phyloP scores from a whole-genome alignment of 2,329 filamentous ascomycete genomes.

The Neurospora sp. region DNA sequence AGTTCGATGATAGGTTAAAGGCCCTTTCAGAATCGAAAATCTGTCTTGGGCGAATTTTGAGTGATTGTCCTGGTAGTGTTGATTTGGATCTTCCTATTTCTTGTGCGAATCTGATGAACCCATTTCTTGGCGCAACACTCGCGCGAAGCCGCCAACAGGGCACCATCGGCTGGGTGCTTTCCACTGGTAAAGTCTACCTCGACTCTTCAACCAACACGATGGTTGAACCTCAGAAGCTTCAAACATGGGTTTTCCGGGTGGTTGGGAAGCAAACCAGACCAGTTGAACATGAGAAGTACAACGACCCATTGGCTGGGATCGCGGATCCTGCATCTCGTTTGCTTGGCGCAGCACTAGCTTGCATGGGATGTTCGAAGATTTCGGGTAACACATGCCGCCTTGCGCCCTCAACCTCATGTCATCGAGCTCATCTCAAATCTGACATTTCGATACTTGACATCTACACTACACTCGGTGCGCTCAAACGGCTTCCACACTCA shows the following conservation, averaged over 20 bases:
- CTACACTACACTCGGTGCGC: neutral
- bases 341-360: neutral
- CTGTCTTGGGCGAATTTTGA: neutral
- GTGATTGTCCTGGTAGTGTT: neutral
- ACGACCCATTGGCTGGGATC: neutral
- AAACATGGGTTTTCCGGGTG: neutral
- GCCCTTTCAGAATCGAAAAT: neutral
- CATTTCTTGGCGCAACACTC: neutral
- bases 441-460: neutral
- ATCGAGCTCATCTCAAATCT: neutral
- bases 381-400: neutral
- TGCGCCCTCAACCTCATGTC: neutral
- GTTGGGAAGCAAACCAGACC: neutral
- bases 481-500: neutral
- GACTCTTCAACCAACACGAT: neutral
- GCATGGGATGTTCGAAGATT: neutral
- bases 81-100: neutral
- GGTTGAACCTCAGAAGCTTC: neutral
- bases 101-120: neutral
- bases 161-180: neutral
- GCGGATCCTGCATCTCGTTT: neutral
- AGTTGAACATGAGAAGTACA: neutral
- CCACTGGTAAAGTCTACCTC: neutral
- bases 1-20: accelerated
- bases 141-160: neutral